Conservation (phyloP, 345 rosid genomes). For the Rhodamnia rubescens region DNA sequence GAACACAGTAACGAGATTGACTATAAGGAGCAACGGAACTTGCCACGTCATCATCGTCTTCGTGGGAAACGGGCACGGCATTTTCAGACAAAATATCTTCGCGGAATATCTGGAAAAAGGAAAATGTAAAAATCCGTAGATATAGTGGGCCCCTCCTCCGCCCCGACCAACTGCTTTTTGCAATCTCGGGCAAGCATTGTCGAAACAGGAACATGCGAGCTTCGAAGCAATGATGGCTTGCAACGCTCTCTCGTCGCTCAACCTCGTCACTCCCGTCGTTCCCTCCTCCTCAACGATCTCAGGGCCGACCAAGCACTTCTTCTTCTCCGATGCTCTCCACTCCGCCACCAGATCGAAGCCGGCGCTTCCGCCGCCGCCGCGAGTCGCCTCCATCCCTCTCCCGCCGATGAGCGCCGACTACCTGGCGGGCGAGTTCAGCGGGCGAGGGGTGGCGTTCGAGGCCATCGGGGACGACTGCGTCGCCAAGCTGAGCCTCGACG, state of each 20-base stretch:
- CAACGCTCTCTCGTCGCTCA: slow-evolving; percentile 20
- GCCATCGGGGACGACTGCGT: slow-evolving; percentile 51
- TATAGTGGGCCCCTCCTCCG: neutral
- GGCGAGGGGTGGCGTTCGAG: slow-evolving; percentile 72
- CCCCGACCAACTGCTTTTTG: neutral
- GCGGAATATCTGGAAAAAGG: neutral
- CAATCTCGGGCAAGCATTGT: neutral
- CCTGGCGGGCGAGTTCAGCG: slow-evolving; percentile 56
- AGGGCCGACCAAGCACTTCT: neutral
- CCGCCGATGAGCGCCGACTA: slow-evolving; percentile 52
- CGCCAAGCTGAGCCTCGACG: slow-evolving; percentile 50
- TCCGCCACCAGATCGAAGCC: slow-evolving; percentile 5
- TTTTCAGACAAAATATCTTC: neutral
- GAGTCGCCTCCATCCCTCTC: slow-evolving; percentile 42
- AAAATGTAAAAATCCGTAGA: neutral
- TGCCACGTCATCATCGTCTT: neutral
- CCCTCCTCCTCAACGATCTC: neutral
- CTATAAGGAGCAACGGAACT: neutral
- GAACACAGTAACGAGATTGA: neutral
- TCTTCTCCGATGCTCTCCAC: slow-evolving; percentile 7
- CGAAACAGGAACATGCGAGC: neutral
- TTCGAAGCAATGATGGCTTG: slow-evolving; percentile 20
- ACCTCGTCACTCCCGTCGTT: slow-evolving; percentile 7
- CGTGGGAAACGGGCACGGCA: neutral
- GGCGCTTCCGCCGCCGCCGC: slow-evolving; percentile 17